Base-by-base conservation (phyloP, 2,329 filamentous ascomycete genomes). In the Camptophora hylomeconis region DNA sequence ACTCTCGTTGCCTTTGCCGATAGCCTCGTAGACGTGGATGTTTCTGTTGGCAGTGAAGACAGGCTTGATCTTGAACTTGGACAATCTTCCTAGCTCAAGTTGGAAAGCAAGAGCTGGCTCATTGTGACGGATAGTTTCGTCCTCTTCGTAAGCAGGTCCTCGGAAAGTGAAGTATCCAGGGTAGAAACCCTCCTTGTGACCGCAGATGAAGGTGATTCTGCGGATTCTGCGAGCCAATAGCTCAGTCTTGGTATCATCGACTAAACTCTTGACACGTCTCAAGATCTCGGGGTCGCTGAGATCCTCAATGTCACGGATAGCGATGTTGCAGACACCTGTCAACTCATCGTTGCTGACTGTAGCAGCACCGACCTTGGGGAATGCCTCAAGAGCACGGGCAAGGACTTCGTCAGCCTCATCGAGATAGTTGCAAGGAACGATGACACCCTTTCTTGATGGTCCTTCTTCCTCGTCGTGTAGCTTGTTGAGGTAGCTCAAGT, bases 21-120 rank as follows among this genome's bases (percentile, higher is more conserved):
- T 65, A 43, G 82, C 89, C 66, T 95, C 86, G 60, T 95, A 98
- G 36, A 98, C 86, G 65, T 98, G 89, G 42, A 98, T 94, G 60
- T 92, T 95, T 52, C 92, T 80, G 67, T 98, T 98, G 60, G 95
- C 86, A 0, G 89, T 95, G 62, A 98, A 98, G 28, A 98, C 84
- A 2, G 89, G 87, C 64, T 86, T 92, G 61, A 95, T 92, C 63
- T 84, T 77, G 72, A 98, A 98, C 64, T 94, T 95, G 50, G 80
- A 80, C 17, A 98, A 72, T 55, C 89, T 80, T 35, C 76, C 79
- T 40, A 98, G 75, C 60, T 98, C 89, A 54, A 95, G 80, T 67
- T 98, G 89, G 81, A 95, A 98, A 50, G 89, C 86, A 56, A 94
- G 69, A 31, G 89, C 87, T 28, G 89, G 89, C 61, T 98, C 89